Conservation (phyloP, 2,329 filamentous ascomycete species). For the Hypomyces perniciosus region DNA sequence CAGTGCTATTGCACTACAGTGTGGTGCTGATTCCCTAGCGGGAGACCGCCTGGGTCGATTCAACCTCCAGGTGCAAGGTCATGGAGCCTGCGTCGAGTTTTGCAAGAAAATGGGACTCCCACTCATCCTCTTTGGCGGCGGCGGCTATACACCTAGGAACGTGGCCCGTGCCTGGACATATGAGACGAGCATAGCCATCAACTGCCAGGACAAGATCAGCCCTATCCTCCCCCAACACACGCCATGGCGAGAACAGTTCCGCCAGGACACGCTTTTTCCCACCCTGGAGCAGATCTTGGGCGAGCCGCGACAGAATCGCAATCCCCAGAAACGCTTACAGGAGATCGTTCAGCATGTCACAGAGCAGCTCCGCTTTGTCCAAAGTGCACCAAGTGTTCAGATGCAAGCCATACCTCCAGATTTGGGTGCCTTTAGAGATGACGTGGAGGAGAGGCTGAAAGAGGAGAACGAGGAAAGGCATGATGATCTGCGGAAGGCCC, state of each 20-base stretch:
- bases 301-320: conserved; percentile 70
- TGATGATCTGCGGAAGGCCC: conserved; percentile 44
- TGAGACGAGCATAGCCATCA: conserved; percentile 86
- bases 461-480: conserved; percentile 58
- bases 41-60: conserved; percentile 92
- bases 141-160: conserved; percentile 93
- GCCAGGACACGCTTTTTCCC: conserved; percentile 81
- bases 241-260: conserved; percentile 83
- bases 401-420: conserved; percentile 75
- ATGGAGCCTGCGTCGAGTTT: conserved; percentile 84
- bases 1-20: conserved; percentile 86
- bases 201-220: conserved; percentile 62
- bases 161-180: conserved; percentile 96
- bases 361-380: conserved; percentile 81
- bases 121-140: conserved; percentile 85
- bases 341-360: conserved; percentile 72
- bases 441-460: conserved; percentile 61
- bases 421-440: conserved; percentile 59
- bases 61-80: conserved; percentile 92
- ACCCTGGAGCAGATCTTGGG: conserved; percentile 66
- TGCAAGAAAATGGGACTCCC: conserved; percentile 78
- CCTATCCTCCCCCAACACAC: conserved; percentile 72
- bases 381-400: conserved; percentile 81
- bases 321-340: conserved; percentile 67
- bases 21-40: conserved; percentile 88